A percentile compares a stretch with the other conserved stretches of the same genome.
Conservation (phyloP, 176 grass and related monocot genomes). For the Urochloa ruziziensis region DNA sequence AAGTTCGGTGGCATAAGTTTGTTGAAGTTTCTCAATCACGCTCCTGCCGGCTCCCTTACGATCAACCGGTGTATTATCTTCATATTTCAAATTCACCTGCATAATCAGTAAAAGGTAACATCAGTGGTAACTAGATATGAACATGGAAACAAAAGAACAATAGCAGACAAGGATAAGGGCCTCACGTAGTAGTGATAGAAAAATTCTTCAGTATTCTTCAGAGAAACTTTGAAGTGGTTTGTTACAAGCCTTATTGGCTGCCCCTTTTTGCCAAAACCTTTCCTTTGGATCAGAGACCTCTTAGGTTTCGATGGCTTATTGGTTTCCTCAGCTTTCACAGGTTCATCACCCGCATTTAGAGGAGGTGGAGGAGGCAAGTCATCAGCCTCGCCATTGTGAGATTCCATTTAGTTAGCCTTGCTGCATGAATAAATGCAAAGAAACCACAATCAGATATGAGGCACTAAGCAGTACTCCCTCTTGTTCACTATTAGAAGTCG, state of each 20-base stretch:
- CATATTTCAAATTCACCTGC: conserved; percentile 87
- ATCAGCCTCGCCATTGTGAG: conserved; percentile 26
- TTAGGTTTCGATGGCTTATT: conserved; percentile 40
- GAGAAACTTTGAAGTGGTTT: conserved; percentile 74
- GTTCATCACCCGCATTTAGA: conserved; percentile 1
- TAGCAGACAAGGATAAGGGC: background rate
- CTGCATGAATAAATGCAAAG: conserved; percentile 4
- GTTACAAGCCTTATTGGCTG: conserved; percentile 41
- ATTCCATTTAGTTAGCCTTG: conserved; percentile 36
- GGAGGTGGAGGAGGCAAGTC: conserved; percentile 46
- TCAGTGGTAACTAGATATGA: background rate
- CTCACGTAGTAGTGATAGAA: conserved; percentile 80
- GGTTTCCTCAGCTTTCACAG: conserved; percentile 35
- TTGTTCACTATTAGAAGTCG: no score
- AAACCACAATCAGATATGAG: background rate
- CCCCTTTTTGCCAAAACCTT: conserved; percentile 52
- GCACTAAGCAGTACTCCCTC: background rate
- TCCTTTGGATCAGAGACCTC: conserved; percentile 41
- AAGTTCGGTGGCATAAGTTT: conserved; percentile 62
- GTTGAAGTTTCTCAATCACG: conserved; percentile 75
- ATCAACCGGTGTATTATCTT: conserved; percentile 81
- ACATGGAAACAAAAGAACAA: background rate
- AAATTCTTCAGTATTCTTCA: conserved; percentile 40
- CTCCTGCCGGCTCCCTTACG: conserved; percentile 68
- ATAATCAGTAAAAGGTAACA: background rate